A percentile compares a stretch with the other conserved stretches of the same genome.
These are phyloP conservation scores for Corymbia calophylla DNA, from an alignment of 441 rosid genomes.

Conservation along the genomic window DNA sequence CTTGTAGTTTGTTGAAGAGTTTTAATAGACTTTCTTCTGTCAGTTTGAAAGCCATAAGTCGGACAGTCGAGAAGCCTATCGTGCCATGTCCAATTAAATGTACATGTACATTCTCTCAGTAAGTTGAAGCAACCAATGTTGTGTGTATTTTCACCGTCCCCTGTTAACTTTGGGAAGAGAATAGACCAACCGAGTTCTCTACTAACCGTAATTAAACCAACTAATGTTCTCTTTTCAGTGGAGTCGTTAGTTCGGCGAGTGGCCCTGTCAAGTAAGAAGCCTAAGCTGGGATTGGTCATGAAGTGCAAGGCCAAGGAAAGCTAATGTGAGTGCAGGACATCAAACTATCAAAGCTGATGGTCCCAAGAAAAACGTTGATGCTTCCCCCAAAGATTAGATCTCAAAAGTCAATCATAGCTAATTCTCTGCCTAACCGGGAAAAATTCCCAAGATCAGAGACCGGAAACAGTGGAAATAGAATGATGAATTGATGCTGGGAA, in stretches of 20 bases:
- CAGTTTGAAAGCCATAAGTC: background rate
- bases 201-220: background rate
- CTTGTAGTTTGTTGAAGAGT: background rate
- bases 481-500: background rate
- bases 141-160: background rate
- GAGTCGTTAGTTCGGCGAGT: background rate
- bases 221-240: background rate
- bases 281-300: background rate
- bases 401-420: background rate
- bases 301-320: background rate
- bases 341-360: background rate
- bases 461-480: background rate
- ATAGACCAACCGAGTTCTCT: background rate
- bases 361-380: background rate
- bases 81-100: background rate
- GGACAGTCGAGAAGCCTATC: background rate
- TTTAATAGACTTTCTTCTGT: background rate
- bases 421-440: background rate
- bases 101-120: background rate
- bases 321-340: background rate
- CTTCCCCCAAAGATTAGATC: background rate
- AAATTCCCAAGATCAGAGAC: background rate
- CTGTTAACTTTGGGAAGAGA: background rate
- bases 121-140: background rate
- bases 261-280: background rate